Conservation (phyloP, 2,329 filamentous ascomycete species). For the Ascomycota sp. region DNA sequence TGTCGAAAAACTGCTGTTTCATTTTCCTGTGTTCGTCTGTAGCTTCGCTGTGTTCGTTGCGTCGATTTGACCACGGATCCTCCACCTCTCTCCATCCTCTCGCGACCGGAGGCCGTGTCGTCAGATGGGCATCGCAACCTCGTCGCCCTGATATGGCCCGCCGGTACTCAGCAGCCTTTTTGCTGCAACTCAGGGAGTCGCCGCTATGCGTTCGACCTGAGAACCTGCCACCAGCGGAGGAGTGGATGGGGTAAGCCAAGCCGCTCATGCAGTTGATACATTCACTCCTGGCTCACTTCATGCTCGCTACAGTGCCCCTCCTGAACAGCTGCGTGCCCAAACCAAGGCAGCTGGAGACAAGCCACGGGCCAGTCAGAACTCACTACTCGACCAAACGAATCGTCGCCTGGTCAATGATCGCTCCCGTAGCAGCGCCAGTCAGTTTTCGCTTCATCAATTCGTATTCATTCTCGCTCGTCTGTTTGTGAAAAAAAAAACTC, state of each 20-base stretch:
- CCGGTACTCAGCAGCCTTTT: conserved; percentile 54
- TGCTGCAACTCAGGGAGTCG: conserved; percentile 56
- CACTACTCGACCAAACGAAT: conserved; percentile 25
- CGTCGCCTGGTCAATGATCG: conserved; percentile 29
- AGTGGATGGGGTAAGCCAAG: conserved; percentile 75
- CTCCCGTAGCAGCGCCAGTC: conserved; percentile 35
- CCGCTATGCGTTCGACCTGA: conserved; percentile 65
- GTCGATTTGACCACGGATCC: no score
- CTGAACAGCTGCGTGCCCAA: conserved; percentile 22
- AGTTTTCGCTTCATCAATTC: conserved; percentile 7
- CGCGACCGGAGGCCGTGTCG: not conserved
- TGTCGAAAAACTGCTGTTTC: no score
- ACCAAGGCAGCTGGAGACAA: conserved; percentile 22
- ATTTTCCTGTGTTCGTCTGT: no score
- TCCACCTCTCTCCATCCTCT: no score
- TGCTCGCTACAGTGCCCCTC: conserved; percentile 15
- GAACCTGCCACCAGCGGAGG: conserved; percentile 59
- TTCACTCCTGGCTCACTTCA: not conserved
- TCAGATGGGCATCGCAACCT: conserved; percentile 17
- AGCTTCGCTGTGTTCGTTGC: no score
- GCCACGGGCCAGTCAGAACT: conserved; percentile 20
- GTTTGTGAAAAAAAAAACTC: no score
- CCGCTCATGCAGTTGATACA: not conserved
- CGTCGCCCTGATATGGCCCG: conserved; percentile 23
- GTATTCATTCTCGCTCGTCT: no score